Evolutionary conservation across 1,284 basidiomycete genomes (phyloP).

Genomic region (Marasmius tenuissimus): DNA sequence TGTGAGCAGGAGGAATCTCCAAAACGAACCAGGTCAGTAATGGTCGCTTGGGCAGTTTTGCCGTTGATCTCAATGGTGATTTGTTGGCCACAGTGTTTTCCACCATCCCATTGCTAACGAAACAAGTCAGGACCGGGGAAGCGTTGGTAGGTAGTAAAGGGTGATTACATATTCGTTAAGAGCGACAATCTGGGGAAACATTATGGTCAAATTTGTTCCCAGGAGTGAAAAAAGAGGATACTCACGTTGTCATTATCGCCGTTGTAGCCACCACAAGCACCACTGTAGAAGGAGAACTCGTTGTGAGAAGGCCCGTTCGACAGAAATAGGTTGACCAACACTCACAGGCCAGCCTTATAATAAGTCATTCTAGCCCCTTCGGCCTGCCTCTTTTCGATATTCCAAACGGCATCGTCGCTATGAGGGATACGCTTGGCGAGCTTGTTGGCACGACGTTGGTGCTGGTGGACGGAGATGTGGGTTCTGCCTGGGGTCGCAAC

Average conservation of each 20-base stretch:
- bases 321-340: neutral
- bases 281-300: neutral
- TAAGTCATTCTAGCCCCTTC: neutral
- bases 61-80: slow-evolving; percentile 4
- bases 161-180: neutral
- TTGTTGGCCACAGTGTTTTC: slow-evolving; percentile 4
- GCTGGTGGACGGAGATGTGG: neutral
- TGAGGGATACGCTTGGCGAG: neutral
- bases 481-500: neutral
- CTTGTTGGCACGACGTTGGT: neutral
- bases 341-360: neutral
- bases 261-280: slow-evolving; percentile 1
- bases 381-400: neutral
- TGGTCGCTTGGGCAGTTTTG: neutral
- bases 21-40: slow-evolving; percentile 3
- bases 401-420: neutral
- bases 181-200: neutral
- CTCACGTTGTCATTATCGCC: neutral
- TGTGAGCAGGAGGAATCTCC: neutral
- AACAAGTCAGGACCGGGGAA: neutral
- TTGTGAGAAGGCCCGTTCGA: neutral
- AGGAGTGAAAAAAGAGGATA: neutral
- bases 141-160: neutral
- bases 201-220: neutral
- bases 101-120: slow-evolving; percentile 5